Evolutionary conservation across 2,329 filamentous ascomycete species (phyloP).

Genomic region (Aureobasidium zeae): DNA sequence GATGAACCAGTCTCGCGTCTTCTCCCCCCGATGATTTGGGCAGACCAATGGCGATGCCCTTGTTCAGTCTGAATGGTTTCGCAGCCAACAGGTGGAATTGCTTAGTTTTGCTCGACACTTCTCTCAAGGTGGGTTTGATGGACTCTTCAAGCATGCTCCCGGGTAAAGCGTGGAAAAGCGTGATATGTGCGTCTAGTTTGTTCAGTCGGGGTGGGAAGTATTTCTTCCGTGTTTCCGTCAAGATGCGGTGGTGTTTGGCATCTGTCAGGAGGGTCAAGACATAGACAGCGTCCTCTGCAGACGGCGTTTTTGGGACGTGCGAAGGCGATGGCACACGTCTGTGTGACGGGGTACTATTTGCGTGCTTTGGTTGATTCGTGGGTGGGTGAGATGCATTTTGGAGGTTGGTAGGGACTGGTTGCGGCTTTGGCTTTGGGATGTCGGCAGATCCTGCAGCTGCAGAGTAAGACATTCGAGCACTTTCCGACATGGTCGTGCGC

Average conservation of each 20-base stretch:
- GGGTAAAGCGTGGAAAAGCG: slow-evolving; percentile 39
- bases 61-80: slow-evolving; percentile 33
- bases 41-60: slow-evolving; percentile 33
- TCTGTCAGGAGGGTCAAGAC: slow-evolving; percentile 36
- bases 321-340: slow-evolving; percentile 19
- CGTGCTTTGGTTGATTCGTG: slow-evolving; percentile 1
- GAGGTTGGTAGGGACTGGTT: neutral
- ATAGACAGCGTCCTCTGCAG: slow-evolving; percentile 31
- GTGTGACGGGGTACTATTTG: slow-evolving; percentile 1
- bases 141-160: slow-evolving; percentile 29
- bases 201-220: slow-evolving; percentile 38
- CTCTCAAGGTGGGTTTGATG: slow-evolving; percentile 29
- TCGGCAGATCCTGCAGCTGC: slow-evolving; percentile 7
- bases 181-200: slow-evolving; percentile 36
- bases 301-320: slow-evolving; percentile 26
- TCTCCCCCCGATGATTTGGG: slow-evolving; percentile 26
- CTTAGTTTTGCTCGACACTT: slow-evolving; percentile 24
- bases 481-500: slow-evolving; percentile 4
- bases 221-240: slow-evolving; percentile 32
- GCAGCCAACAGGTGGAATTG: slow-evolving; percentile 33
- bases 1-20: slow-evolving; percentile 29
- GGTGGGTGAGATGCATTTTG: neutral
- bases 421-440: slow-evolving; percentile 7
- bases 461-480: slow-evolving; percentile 1
- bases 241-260: slow-evolving; percentile 29